Conservation (phyloP, 371 early-diverging fungal genomes). For the Syncephalastrum monosporum region DNA sequence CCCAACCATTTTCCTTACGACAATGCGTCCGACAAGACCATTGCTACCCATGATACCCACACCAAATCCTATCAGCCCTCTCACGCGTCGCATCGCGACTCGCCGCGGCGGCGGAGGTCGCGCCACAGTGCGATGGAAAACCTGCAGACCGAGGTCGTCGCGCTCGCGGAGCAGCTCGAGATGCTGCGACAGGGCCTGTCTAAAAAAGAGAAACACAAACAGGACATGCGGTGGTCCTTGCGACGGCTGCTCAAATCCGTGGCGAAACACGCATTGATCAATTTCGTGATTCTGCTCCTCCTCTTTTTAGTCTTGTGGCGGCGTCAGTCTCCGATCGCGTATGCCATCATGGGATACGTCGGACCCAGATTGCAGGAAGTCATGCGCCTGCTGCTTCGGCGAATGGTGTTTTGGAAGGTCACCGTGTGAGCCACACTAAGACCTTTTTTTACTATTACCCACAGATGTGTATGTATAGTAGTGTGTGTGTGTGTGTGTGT, state of each 20-base stretch:
- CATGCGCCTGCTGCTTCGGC: conserved; percentile 17
- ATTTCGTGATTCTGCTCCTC: conserved; percentile 31
- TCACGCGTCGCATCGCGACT: conserved; percentile 17
- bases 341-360: conserved; percentile 27
- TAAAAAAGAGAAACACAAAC: conserved; percentile 20
- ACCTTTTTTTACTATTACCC: too few species aligned
- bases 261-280: conserved; percentile 32
- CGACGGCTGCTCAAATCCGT: conserved; percentile 20
- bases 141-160: conserved; percentile 52
- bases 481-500: too few species aligned
- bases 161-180: conserved; percentile 48
- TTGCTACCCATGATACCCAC: conserved; percentile 61
- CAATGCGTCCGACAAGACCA: background rate
- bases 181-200: conserved; percentile 23
- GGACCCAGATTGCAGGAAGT: conserved; percentile 27
- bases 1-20: conserved; percentile 28
- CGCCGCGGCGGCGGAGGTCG: conserved; percentile 2
- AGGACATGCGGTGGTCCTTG: conserved; percentile 23
- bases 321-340: conserved; percentile 39
- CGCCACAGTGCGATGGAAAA: conserved; percentile 33
- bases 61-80: too few species aligned
- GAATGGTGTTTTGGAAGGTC: conserved; percentile 39
- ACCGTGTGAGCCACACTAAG: conserved; percentile 23
- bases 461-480: too few species aligned
- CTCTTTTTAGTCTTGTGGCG: conserved; percentile 31